Evolutionary conservation across 495 filamentous ascomycete genomes (phyloP).

Genomic region (Choiromyces venosus): DNA sequence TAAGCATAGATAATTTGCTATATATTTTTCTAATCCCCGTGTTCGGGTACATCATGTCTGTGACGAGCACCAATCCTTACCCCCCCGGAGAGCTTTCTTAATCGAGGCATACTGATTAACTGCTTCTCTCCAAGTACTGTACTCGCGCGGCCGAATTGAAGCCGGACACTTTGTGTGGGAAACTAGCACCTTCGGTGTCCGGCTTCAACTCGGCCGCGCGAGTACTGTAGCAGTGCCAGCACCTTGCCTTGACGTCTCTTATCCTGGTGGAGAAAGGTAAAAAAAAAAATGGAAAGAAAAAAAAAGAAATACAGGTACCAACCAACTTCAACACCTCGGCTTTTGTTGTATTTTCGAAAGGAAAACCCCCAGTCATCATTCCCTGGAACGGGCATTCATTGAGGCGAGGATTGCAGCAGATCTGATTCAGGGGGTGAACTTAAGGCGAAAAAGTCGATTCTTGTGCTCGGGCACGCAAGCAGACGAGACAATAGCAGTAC

Average conservation of each 20-base stretch:
- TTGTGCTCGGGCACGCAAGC: neutral
- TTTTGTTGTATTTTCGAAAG: neutral
- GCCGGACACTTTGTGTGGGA: no score
- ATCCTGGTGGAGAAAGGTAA: neutral
- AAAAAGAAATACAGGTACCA: neutral
- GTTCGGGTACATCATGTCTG: no score
- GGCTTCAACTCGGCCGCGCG: no score
- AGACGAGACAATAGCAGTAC: neutral
- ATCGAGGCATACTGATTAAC: neutral
- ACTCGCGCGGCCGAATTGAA: no score
- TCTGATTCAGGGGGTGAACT: slow-evolving; percentile 3
- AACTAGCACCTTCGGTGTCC: no score
- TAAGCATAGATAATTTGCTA: no score
- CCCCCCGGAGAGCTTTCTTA: neutral
- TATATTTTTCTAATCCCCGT: no score
- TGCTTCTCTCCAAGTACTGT: neutral
- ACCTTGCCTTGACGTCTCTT: neutral
- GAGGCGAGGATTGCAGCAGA: neutral
- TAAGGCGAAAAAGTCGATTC: neutral
- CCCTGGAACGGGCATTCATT: neutral
- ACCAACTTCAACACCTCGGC: neutral
- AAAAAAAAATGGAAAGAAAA: neutral
- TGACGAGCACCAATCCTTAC: no score
- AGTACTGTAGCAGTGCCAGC: neutral
- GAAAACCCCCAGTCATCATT: neutral